phyloP scores from a whole-genome alignment of 2,329 filamentous ascomycete genomes.

The Colletotrichum shisoi region DNA sequence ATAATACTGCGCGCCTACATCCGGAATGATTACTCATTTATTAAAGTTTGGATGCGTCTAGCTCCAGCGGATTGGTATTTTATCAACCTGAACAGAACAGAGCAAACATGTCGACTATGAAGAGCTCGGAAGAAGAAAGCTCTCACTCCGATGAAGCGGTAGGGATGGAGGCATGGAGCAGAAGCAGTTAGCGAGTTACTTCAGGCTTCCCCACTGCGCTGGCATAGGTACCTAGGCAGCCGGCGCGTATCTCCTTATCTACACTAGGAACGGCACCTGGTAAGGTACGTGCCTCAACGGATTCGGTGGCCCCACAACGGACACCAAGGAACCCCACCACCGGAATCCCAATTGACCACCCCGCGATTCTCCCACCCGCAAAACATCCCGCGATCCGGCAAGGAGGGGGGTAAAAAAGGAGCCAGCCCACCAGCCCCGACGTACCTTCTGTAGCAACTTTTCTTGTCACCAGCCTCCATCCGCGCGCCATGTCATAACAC shows the following conservation, averaged over 20 bases:
- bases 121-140: neutral
- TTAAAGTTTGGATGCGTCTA: neutral
- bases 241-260: neutral
- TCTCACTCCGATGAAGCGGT: neutral
- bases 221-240: too few relatives aligned
- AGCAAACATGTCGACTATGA: neutral
- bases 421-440: neutral
- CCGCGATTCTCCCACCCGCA: constrained; percentile 13
- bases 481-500: constrained; percentile 26
- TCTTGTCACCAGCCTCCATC: neutral
- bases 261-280: too few relatives aligned
- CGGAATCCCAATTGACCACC: constrained; percentile 21
- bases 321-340: constrained; percentile 26
- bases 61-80: neutral
- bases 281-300: neutral
- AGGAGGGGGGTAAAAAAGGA: neutral
- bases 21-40: neutral
- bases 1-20: neutral
- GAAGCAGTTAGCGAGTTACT: neutral
- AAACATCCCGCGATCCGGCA: constrained; percentile 17
- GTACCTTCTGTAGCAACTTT: neutral
- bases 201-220: too few relatives aligned
- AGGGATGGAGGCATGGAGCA: neutral
- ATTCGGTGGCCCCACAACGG: constrained; percentile 10
- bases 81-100: neutral